Base-by-base conservation (phyloP, 192 early-diverging fungal genomes). In the Coemansia sp. region DNA sequence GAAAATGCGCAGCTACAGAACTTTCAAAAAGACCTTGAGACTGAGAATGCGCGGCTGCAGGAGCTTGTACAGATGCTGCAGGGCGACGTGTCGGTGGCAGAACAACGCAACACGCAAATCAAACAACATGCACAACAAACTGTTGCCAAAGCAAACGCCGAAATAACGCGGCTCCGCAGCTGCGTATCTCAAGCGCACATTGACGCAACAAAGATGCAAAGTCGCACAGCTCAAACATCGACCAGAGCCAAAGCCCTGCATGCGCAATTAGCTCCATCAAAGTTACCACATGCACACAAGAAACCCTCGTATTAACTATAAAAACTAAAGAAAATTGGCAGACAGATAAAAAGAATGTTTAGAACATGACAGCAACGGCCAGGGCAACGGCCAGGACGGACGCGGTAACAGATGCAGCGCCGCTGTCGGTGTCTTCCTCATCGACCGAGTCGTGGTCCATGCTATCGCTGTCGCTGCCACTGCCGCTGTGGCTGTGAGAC, bases 351-450 rank as follows among this genome's bases (percentile, higher is more conserved):
- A 53, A 53, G 7, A 5, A 16, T 45, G 41, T 45, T 14, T 43
- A 80, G 58, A 80, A 80, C 72, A 80, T 67, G 39, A 65, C 77
- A 3, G 65, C 77, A 37, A 65, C 71, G 38, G 69, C 68, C 10
- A 67, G 41, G 6, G 57, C 72, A 17, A 74, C 17, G 1, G 77
- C 77, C 19, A 80, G 61, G 64, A 80, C 69, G 14, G 77, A 74
- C 21, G 67, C 61, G 4, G 77, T 65, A 6, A 71, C 19, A 3
- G 68, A 68, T 6, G 71, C 58, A 12, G 71, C 77, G 23, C 64
- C 69, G 57, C 52, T 64, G 19, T 55, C 47, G 31, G 61, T 41
- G 16, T 52, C 35, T 51, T 74, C 65, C 8, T 67, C 52, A 22
- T 57, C 31, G 12, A 56, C 59, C 26, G 57, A 57, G 8, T 16